phyloP scores from a whole-genome alignment of 2,329 filamentous ascomycete genomes.

The Fusarium chuoi region DNA sequence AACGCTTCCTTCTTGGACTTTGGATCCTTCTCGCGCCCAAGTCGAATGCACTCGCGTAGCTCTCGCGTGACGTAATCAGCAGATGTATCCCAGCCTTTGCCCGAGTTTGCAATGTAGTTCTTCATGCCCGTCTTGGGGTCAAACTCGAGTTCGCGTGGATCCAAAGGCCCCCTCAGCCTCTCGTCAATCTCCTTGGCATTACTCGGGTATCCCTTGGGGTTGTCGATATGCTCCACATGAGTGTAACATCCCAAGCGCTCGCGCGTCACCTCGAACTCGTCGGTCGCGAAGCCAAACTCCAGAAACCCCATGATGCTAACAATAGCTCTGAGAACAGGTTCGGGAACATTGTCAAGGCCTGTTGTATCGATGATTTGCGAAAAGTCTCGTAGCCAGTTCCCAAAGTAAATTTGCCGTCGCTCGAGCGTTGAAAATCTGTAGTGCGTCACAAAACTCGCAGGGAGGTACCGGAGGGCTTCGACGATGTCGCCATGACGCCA shows the following conservation, averaged over 20 bases:
- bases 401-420: constrained; percentile 53
- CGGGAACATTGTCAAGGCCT: constrained; percentile 46
- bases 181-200: constrained; percentile 80
- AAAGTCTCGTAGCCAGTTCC: constrained; percentile 72
- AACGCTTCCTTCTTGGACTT: constrained; percentile 36
- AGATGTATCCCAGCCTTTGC: constrained; percentile 82
- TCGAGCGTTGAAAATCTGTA: constrained; percentile 53
- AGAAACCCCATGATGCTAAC: constrained; percentile 46
- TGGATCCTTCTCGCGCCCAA: constrained; percentile 59
- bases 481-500: constrained; percentile 55
- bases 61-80: constrained; percentile 80
- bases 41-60: constrained; percentile 75
- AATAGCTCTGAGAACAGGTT: constrained; percentile 44
- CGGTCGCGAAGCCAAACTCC: constrained; percentile 73
- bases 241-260: constrained; percentile 81
- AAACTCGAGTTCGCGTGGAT: constrained; percentile 71
- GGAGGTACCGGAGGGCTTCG: constrained; percentile 52
- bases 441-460: constrained; percentile 51
- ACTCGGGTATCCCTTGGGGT: constrained; percentile 79
- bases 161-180: constrained; percentile 40
- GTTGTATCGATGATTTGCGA: constrained; percentile 78
- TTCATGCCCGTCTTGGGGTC: constrained; percentile 86
- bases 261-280: constrained; percentile 81
- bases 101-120: constrained; percentile 90
- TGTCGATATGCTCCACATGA: constrained; percentile 76